phyloP scores from a whole-genome alignment of 306 rosid species.

The Vigna hirtella region DNA sequence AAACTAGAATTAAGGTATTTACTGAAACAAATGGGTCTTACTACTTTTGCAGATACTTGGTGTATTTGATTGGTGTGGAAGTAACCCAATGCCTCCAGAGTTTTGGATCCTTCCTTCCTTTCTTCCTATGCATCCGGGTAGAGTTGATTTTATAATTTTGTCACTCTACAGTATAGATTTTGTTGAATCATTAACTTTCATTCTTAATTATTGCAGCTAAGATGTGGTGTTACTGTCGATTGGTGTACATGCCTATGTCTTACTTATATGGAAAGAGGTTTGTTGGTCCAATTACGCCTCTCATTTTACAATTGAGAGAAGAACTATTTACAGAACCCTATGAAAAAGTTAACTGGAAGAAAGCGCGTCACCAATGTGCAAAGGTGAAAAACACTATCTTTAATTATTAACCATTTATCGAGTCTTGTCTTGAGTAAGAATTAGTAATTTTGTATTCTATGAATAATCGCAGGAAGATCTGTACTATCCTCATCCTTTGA shows the following conservation, averaged over 20 bases:
- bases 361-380: slow-evolving; percentile 71
- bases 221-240: slow-evolving; percentile 85
- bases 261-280: slow-evolving; percentile 77
- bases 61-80: slow-evolving; percentile 70
- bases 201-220: slow-evolving; percentile 60
- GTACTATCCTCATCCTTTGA: slow-evolving; percentile 64
- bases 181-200: not conserved
- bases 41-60: slow-evolving; percentile 61
- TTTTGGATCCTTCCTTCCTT: slow-evolving; percentile 84
- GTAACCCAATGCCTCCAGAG: slow-evolving; percentile 87
- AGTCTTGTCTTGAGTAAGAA: not conserved
- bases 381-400: slow-evolving; percentile 42
- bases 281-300: slow-evolving; percentile 81
- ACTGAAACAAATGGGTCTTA: not conserved
- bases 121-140: slow-evolving; percentile 82
- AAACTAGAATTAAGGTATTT: not conserved
- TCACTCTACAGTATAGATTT: not conserved
- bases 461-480: slow-evolving; percentile 60
- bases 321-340: slow-evolving; percentile 65
- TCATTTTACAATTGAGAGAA: slow-evolving; percentile 62
- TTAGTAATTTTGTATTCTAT: not conserved
- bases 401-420: not conserved
- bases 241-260: slow-evolving; percentile 87
- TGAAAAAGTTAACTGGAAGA: slow-evolving; percentile 63
- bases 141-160: not conserved